phyloP scores from a whole-genome alignment of 305 asterid genomes.

The Fraxinus ornus region DNA sequence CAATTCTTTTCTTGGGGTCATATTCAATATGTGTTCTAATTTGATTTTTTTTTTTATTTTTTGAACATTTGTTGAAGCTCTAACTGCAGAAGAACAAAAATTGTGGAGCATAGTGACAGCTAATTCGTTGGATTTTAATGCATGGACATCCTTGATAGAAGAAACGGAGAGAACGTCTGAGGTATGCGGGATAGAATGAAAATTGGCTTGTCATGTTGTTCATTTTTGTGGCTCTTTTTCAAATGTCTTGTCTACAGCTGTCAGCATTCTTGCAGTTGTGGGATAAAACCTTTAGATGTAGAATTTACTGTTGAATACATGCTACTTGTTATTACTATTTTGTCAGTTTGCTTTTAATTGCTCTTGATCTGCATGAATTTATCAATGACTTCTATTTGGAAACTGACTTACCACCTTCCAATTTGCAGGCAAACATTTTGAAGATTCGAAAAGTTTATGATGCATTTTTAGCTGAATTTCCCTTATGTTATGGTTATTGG shows the following conservation, averaged over 20 bases:
- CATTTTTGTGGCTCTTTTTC: background rate
- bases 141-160: conserved; percentile 92
- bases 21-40: conserved; percentile 1
- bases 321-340: background rate
- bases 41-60: background rate
- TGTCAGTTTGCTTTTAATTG: background rate
- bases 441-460: conserved; percentile 88
- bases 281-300: background rate
- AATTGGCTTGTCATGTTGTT: conserved; percentile 1
- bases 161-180: conserved; percentile 90
- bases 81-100: conserved; percentile 90
- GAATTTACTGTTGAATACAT: background rate
- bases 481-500: conserved; percentile 98
- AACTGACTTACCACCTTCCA: conserved; percentile 2
- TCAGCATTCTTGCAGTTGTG: conserved; percentile 5
- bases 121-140: conserved; percentile 81
- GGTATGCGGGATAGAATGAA: conserved; percentile 43
- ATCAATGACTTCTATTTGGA: background rate
- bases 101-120: conserved; percentile 89
- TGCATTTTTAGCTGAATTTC: conserved; percentile 89
- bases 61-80: conserved; percentile 46
- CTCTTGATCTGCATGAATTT: conserved; percentile 1
- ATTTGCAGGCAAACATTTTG: conserved; percentile 65
- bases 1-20: background rate
- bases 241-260: background rate